Conservation (phyloP, 148 eudicot species). For the Rhododendron vialii region DNA sequence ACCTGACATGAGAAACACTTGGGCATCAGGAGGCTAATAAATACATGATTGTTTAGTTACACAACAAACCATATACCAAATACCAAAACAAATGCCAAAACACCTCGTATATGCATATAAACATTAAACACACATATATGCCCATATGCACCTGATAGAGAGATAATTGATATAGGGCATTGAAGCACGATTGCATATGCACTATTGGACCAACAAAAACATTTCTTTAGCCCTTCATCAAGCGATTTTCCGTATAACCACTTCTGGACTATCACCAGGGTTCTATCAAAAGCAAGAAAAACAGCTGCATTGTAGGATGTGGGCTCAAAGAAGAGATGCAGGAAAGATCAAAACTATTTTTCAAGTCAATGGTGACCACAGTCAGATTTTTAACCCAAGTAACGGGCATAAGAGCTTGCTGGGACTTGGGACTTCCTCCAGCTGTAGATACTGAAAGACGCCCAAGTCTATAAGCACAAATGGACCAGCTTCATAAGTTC, state of each 20-base stretch:
- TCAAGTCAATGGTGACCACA: not conserved
- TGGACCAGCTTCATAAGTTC: not conserved
- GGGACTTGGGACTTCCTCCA: not conserved
- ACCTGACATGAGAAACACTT: slow-evolving; percentile 36
- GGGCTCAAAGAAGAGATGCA: not conserved
- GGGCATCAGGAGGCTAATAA: not conserved
- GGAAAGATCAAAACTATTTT: not conserved
- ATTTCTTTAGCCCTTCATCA: not conserved
- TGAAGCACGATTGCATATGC: not conserved
- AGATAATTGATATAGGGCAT: not conserved
- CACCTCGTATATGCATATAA: not conserved
- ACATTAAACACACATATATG: not conserved
- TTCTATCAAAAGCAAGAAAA: not conserved
- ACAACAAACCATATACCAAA: not conserved
- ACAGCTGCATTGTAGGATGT: not conserved
- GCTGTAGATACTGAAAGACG: not conserved
- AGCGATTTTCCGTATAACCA: not conserved
- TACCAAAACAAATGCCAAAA: not conserved
- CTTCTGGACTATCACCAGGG: not conserved
- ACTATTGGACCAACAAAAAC: not conserved
- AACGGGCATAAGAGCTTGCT: not conserved
- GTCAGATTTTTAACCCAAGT: not conserved
- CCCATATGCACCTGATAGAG: not conserved
- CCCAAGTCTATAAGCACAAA: not conserved
- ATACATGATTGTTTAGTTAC: not conserved